phyloP scores from a whole-genome alignment of 169 alveolate species.

The Plasmodium blacklocki region DNA sequence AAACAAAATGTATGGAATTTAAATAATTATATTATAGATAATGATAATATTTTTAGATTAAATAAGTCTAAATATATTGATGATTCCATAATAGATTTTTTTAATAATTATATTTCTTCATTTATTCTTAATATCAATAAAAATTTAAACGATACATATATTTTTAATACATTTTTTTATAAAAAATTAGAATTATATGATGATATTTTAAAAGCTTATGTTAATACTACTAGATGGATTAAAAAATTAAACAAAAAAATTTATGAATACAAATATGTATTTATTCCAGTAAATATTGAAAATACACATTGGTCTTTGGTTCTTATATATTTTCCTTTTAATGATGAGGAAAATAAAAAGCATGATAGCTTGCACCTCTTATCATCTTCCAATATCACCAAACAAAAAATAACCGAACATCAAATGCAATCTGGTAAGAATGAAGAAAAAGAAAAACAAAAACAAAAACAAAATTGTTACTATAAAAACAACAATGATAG shows the following conservation, averaged over 20 bases:
- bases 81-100: slow-evolving; percentile 79
- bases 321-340: slow-evolving; percentile 76
- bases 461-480: too few relatives aligned
- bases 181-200: slow-evolving; percentile 79
- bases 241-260: slow-evolving; percentile 76
- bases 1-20: slow-evolving; percentile 74
- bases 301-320: slow-evolving; percentile 82
- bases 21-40: slow-evolving; percentile 76
- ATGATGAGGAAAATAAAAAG: neutral
- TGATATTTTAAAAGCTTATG: slow-evolving; percentile 76
- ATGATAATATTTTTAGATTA: slow-evolving; percentile 45
- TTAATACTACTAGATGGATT: slow-evolving; percentile 79
- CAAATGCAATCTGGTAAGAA: neutral
- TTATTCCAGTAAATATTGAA: slow-evolving; percentile 77
- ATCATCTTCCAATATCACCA: neutral
- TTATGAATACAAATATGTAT: slow-evolving; percentile 73
- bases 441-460: neutral
- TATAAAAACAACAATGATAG: too few relatives aligned
- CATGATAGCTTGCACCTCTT: too few relatives aligned
- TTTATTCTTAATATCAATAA: slow-evolving; percentile 38
- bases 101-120: slow-evolving; percentile 75
- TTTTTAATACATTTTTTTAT: slow-evolving; percentile 78
- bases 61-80: slow-evolving; percentile 76
- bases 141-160: slow-evolving; percentile 49
- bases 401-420: neutral